A percentile compares a stretch with the other conserved stretches of the same genome.
These are phyloP conservation scores for Dendrobium chrysotoxum DNA, from an alignment of 106 monocot genomes.

Conservation along the genomic window DNA sequence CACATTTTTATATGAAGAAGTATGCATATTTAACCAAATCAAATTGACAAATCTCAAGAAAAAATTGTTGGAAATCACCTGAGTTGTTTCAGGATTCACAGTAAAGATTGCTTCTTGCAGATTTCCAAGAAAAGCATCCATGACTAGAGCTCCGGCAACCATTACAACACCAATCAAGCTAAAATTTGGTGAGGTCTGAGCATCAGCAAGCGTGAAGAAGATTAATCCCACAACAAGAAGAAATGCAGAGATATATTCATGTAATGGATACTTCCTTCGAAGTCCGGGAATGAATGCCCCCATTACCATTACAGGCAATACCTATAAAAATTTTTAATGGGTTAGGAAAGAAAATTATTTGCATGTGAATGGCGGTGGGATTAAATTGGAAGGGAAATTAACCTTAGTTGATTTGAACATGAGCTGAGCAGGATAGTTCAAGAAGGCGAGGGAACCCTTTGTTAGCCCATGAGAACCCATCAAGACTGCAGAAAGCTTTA, in stretches of 20 bases:
- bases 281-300: constrained; percentile 94
- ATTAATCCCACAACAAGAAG: constrained; percentile 82
- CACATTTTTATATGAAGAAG: background rate
- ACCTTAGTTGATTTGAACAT: constrained; percentile 99
- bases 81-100: constrained; percentile 81
- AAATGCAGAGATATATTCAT: constrained; percentile 79
- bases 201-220: constrained; percentile 85
- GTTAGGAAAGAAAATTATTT: too few species aligned
- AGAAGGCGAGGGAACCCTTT: constrained; percentile 87
- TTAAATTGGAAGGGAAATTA: background rate
- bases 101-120: constrained; percentile 91
- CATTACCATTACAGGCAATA: constrained; percentile 93
- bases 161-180: constrained; percentile 74
- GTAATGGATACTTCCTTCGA: constrained; percentile 68
- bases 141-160: constrained; percentile 74
- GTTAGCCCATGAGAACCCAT: constrained; percentile 95
- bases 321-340: constrained; percentile 20
- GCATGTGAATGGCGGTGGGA: too few species aligned
- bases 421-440: constrained; percentile 93
- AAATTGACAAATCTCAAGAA: background rate
- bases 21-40: background rate
- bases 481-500: constrained; percentile 76
- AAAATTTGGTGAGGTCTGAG: constrained; percentile 83
- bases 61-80: constrained; percentile 34
- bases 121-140: constrained; percentile 94